These are phyloP conservation scores for Cantharellus cinnabarinus DNA, from an alignment of 768 basidiomycete species.

Conservation along the genomic window DNA sequence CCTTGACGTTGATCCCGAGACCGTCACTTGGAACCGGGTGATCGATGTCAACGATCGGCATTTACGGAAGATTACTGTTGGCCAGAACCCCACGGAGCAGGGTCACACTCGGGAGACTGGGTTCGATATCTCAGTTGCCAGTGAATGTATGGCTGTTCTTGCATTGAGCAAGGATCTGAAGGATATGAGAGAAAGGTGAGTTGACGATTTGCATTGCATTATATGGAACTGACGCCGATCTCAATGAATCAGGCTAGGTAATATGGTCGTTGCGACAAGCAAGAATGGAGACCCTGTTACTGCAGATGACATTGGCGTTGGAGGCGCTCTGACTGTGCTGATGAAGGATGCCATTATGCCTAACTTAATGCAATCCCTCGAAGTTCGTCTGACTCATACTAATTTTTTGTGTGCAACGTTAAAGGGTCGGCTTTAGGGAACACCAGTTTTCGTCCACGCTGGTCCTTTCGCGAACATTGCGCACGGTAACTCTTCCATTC, in stretches of 20 bases:
- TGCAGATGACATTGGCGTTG: slow-evolving; percentile 87
- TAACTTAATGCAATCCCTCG: slow-evolving; percentile 94
- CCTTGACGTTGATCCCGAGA: slow-evolving; percentile 73
- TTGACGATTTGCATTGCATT: neutral
- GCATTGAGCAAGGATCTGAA: slow-evolving; percentile 71
- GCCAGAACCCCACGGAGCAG: slow-evolving; percentile 76
- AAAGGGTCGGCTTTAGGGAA: slow-evolving; percentile 33
- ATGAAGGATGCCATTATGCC: slow-evolving; percentile 99
- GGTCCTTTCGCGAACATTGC: slow-evolving; percentile 99
- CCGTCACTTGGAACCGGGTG: slow-evolving; percentile 96
- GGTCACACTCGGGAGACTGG: slow-evolving; percentile 77
- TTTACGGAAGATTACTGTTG: slow-evolving; percentile 81
- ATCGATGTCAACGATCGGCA: slow-evolving; percentile 94
- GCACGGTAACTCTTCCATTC: slow-evolving; percentile 93
- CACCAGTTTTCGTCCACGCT: slow-evolving; percentile 96
- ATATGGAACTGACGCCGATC: neutral
- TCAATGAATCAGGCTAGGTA: slow-evolving; percentile 34
- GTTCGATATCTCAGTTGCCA: slow-evolving; percentile 93
- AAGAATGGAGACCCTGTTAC: slow-evolving; percentile 83
- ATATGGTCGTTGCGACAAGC: slow-evolving; percentile 93
- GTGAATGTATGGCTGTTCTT: slow-evolving; percentile 95
- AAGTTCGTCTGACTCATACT: slow-evolving; percentile 23
- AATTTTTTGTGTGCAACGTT: neutral
- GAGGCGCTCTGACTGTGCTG: slow-evolving; percentile 86
- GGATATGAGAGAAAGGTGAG: slow-evolving; percentile 66